Evolutionary conservation across 768 basidiomycete species (phyloP).

Genomic region (Phlegmacium glaucopus): DNA sequence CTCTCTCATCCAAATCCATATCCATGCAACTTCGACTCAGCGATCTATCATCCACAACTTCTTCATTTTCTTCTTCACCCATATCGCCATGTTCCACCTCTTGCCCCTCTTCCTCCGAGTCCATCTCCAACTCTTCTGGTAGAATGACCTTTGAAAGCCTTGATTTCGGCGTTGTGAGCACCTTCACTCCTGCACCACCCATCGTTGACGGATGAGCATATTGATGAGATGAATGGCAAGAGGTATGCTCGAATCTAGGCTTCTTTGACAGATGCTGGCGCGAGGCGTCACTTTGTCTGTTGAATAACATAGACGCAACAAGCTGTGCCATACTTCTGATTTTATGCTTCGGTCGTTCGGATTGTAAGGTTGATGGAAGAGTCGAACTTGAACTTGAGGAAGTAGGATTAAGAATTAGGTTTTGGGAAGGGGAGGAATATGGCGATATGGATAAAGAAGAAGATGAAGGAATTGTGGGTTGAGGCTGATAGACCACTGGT

Average conservation of each 20-base stretch:
- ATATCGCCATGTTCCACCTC: constrained; percentile 1
- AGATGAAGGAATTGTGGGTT: not conserved
- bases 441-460: not conserved
- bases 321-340: constrained; percentile 34
- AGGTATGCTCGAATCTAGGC: not conserved
- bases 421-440: not conserved
- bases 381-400: not conserved
- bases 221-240: no score
- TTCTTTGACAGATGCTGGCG: not conserved
- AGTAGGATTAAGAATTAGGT: not conserved
- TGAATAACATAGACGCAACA: constrained; percentile 38
- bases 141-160: constrained; percentile 19
- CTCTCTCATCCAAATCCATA: no score
- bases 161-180: constrained; percentile 15
- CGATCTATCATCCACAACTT: not conserved
- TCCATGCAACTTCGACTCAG: no score
- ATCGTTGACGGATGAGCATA: not conserved
- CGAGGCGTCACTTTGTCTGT: constrained; percentile 19
- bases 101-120: constrained; percentile 4
- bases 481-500: not conserved
- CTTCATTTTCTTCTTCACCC: not conserved
- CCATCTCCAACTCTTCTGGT: constrained; percentile 10
- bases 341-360: constrained; percentile 13
- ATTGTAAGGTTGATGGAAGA: constrained; percentile 4
- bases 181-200: not conserved